phyloP scores from a whole-genome alignment of 208 protist genomes.

The Leptomonas pyrrhocoris region DNA sequence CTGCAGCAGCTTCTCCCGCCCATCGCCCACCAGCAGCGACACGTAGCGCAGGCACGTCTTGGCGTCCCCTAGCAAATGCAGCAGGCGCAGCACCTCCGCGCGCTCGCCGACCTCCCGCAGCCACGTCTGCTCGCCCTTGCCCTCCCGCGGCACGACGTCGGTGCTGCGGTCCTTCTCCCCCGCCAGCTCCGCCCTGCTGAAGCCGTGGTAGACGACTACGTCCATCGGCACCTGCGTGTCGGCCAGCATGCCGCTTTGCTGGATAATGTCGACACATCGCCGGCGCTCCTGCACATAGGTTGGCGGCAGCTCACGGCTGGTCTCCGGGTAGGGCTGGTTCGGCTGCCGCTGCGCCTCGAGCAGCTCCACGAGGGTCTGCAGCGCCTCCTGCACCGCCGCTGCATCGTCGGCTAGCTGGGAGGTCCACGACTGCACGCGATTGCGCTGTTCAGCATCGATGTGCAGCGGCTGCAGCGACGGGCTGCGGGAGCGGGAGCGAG shows the following conservation, averaged over 20 bases:
- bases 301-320: conserved; percentile 39
- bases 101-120: conserved; percentile 38
- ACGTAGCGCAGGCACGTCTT: conserved; percentile 86
- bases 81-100: conserved; percentile 51
- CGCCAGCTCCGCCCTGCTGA: conserved; percentile 58
- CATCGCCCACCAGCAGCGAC: conserved; percentile 59
- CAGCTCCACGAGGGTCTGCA: conserved; percentile 66
- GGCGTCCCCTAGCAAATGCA: conserved; percentile 69
- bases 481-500: neutral
- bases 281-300: conserved; percentile 64
- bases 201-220: conserved; percentile 65
- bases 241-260: conserved; percentile 69
- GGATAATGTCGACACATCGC: conserved; percentile 62
- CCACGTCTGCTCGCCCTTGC: conserved; percentile 14
- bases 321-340: conserved; percentile 24
- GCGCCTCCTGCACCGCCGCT: conserved; percentile 58
- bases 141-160: conserved; percentile 12
- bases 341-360: conserved; percentile 53
- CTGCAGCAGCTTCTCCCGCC: conserved; percentile 58
- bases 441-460: conserved; percentile 36
- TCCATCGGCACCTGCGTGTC: conserved; percentile 75
- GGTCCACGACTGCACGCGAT: conserved; percentile 44
- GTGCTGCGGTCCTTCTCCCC: conserved; percentile 24
- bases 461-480: conserved; percentile 23
- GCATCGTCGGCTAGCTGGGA: conserved; percentile 53